Base-by-base conservation (phyloP, 164 flowering plant species). In the Stephania japonica region DNA sequence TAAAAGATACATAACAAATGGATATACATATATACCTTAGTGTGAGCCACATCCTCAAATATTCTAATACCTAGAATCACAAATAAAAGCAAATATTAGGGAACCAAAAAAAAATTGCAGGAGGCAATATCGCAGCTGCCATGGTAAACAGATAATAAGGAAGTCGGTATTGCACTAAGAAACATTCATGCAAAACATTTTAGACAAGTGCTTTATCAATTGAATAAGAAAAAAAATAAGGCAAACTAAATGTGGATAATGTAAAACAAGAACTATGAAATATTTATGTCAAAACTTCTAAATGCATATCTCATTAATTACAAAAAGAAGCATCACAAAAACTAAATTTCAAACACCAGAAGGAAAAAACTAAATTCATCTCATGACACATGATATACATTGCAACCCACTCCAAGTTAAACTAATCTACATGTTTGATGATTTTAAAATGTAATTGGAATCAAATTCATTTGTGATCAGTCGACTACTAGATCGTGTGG, bases 31-130 rank as follows among this genome's bases (percentile, higher is more conserved):
- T 32, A 69, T 86, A 94, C 99, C 98, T 86, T 87, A 41, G 84
- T 44, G 69, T 76, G 80, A 68, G 94, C 78, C 44, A 95, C 89
- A 77, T 91, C 97, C 83, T 95, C 99, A 80, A 95, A 88, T 65
- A 95, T 89, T 83, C 99, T 86, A 75, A 88, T 86, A 78, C 97
- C 98, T 94, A 87, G 77, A 78, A 77, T 70, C 10, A 66, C 56
- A 73, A 66, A 38, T 9, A 69, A 66, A 61, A 66, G 23, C 12
- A 81, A 7, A 49, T 68, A 49, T 43, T 23, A 71, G 8, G 64
- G 24, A 69, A n/a, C 49, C 18, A 19, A 42, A 38, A 13, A 25
- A 32, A 44, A 44, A 56, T 56, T 21, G 7, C 5, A 18, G 50
- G 6, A 16, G 18, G 23, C n/a, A 56, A 53, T 14, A 53, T 18